These are phyloP conservation scores for Lanmaoa rubissima DNA, from an alignment of 768 basidiomycete species.

Conservation along the genomic window DNA sequence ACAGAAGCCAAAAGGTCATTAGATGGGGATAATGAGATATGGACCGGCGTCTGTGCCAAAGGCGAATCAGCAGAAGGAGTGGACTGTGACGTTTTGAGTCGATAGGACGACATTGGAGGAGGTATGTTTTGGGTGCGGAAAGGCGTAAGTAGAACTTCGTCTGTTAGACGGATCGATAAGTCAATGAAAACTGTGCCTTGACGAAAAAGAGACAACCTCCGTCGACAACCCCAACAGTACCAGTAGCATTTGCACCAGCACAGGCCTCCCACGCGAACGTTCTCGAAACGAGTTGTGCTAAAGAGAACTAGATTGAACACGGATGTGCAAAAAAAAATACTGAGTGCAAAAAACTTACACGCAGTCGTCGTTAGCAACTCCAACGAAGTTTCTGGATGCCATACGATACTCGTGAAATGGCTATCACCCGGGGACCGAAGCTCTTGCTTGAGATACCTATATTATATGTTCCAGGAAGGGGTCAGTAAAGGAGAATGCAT, in stretches of 20 bases:
- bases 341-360: conserved; percentile 42
- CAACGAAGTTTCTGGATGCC: conserved; percentile 84
- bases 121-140: conserved; percentile 94
- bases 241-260: conserved; percentile 73
- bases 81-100: conserved; percentile 32
- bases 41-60: conserved; percentile 47
- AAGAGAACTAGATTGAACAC: conserved; percentile 1
- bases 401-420: conserved; percentile 71
- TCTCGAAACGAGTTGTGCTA: conserved; percentile 57
- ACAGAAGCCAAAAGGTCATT: conserved; percentile 63
- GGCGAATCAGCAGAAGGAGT: not conserved
- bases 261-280: conserved; percentile 80
- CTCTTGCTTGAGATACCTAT: conserved; percentile 93
- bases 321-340: not conserved
- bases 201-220: conserved; percentile 57
- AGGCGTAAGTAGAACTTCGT: conserved; percentile 77
- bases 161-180: conserved; percentile 39
- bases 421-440: conserved; percentile 49
- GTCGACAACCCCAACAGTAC: conserved; percentile 85
- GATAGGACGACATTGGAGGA: conserved; percentile 91
- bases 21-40: conserved; percentile 58
- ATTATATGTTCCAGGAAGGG: not conserved
- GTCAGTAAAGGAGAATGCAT: conserved; percentile 6
- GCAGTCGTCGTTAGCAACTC: conserved; percentile 63
- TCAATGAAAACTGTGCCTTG: not conserved